phyloP scores from a whole-genome alignment of 1,284 basidiomycete genomes.

The Trichosporon inkin region DNA sequence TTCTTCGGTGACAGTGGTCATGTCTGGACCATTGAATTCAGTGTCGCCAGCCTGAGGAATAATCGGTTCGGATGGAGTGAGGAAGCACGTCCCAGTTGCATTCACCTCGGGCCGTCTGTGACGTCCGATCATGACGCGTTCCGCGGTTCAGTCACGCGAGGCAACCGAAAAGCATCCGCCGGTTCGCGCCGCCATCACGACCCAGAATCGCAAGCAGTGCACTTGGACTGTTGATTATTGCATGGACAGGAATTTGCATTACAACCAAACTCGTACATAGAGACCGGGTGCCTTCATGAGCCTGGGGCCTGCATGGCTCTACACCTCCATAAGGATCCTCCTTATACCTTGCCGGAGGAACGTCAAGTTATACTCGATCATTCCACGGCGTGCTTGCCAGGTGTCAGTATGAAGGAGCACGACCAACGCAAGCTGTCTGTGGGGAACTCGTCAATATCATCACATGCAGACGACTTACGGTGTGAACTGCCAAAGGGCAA shows the following conservation, averaged over 20 bases:
- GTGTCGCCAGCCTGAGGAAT: no score
- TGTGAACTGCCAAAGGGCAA: slow-evolving; percentile 83
- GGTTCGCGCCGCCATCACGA: not conserved
- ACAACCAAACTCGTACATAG: not conserved
- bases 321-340: slow-evolving; percentile 46
- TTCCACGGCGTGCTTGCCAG: slow-evolving; percentile 69
- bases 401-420: slow-evolving; percentile 74
- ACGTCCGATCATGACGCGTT: not conserved
- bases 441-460: not conserved
- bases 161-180: not conserved
- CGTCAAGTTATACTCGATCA: slow-evolving; percentile 90
- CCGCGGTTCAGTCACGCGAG: no score
- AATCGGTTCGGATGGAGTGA: not conserved
- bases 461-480: slow-evolving; percentile 51
- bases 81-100: no score
- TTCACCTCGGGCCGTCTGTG: not conserved
- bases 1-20: slow-evolving; percentile 26
- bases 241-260: not conserved
- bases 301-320: not conserved
- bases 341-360: slow-evolving; percentile 62
- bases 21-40: not conserved
- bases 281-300: no score
- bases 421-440: slow-evolving; percentile 65
- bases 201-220: no score
- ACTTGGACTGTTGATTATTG: no score